phyloP scores from a whole-genome alignment of 23 red algal genomes.

The Gracilaria gracilis region DNA sequence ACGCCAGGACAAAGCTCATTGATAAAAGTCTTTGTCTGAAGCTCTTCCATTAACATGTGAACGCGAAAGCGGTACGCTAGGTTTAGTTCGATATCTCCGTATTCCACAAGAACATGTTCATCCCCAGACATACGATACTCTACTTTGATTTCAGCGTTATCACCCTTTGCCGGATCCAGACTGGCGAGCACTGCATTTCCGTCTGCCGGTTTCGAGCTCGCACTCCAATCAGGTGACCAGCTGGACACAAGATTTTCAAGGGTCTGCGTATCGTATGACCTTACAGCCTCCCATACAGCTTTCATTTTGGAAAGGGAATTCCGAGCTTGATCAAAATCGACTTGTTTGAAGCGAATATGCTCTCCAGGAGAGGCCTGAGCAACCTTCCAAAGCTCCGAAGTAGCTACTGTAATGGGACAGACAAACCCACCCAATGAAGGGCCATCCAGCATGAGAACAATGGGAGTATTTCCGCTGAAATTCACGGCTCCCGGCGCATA shows the following conservation, averaged over 20 bases:
- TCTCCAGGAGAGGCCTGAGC: conserved; percentile 69
- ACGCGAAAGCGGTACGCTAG: conserved; percentile 72
- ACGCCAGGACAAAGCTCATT: conserved; percentile 79
- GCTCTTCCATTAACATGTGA: conserved; percentile 78
- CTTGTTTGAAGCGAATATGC: conserved; percentile 64
- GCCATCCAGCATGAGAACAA: conserved; percentile 83
- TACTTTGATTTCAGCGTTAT: conserved; percentile 76
- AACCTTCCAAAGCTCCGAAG: conserved; percentile 78
- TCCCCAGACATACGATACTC: conserved; percentile 76
- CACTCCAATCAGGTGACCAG: conserved; percentile 61
- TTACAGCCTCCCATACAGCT: conserved; percentile 66
- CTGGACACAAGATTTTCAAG: not conserved
- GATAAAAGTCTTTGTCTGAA: conserved; percentile 24
- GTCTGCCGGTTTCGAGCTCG: not conserved
- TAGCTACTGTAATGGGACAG: conserved; percentile 75
- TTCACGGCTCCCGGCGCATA: conserved; percentile 82
- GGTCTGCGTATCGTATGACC: not conserved
- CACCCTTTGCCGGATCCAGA: conserved; percentile 61
- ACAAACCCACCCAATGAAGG: conserved; percentile 79
- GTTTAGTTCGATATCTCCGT: conserved; percentile 73
- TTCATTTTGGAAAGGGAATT: conserved; percentile 18
- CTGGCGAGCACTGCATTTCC: conserved; percentile 56
- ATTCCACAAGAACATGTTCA: conserved; percentile 75
- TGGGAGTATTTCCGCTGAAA: conserved; percentile 83
- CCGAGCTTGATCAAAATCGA: conserved; percentile 48